Percentiles rank a stretch among this genome's conserved stretches.
Conservation (phyloP, 169 alveolate genomes). For the Eimeria brunetti region DNA sequence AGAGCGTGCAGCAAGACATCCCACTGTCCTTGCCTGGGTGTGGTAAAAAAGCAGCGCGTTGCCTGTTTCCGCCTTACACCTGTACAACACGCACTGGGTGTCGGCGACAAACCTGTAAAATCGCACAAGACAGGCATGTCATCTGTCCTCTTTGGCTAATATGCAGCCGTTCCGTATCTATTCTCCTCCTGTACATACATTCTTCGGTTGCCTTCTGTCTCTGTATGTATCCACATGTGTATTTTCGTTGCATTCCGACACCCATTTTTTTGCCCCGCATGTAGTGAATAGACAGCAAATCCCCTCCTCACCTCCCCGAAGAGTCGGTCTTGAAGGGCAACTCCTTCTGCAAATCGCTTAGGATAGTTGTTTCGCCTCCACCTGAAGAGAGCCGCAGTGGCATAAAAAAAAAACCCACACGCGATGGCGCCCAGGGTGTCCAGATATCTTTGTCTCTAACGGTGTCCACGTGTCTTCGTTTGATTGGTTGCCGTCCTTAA, state of each 20-base stretch:
- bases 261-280: too few relatives aligned
- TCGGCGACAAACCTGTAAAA: constrained; percentile 73
- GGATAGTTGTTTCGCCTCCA: constrained; percentile 75
- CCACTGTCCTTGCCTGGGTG: constrained; percentile 70
- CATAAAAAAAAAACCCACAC: background rate
- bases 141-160: background rate
- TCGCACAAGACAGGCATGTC: background rate
- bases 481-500: background rate
- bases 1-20: background rate
- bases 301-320: constrained; percentile 75
- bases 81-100: constrained; percentile 23
- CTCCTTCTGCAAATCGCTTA: constrained; percentile 51
- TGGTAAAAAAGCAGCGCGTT: constrained; percentile 68
- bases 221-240: background rate
- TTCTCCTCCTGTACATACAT: background rate
- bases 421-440: background rate
- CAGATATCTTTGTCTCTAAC: background rate
- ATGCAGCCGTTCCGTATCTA: background rate
- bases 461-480: background rate
- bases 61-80: constrained; percentile 53
- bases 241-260: background rate
- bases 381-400: background rate
- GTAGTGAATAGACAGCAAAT: too few relatives aligned
- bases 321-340: constrained; percentile 40
- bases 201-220: background rate